Evolutionary conservation across 306 rosid genomes (phyloP), one percentile per base, ranked within the genome.

Genomic region (Cicer cuneatum): DNA sequence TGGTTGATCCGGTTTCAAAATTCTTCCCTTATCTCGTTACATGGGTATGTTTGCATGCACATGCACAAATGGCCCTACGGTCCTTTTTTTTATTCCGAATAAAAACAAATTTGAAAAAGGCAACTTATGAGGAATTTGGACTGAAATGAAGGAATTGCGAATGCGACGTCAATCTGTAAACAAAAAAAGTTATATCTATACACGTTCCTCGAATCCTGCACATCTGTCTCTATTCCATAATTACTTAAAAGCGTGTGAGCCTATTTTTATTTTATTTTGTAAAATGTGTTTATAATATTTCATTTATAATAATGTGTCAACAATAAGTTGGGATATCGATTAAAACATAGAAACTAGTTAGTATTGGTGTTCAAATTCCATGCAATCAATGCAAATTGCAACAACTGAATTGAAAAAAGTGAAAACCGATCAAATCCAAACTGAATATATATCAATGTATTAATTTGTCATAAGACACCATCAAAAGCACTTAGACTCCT

Each of bases 101-200:
- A 72, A 71, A 71, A 41, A 15, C 33, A 51, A 70, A 63, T n/a
- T n/a, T 0, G 18, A 2, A 7, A 49, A 51, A 71, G 33, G 33
- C 5, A 29, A 14, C 49, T 11, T 13, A 29, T 29, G 33, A 60
- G 2, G 45, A 63, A 13, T 63, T 54, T 71, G 65, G 65, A 61
- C 6, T 70, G 47, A 60, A 60, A 61, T 41, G 13, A 62, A 18
- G 24, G 6, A 29, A 74, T 65, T n/a, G n/a, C n/a, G 33, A 29
- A 29, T 64, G 74, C 37, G 39, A 79, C 21, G 65, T 79, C 69
- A 64, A 63, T 35, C 59, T 71, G 59, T 7, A 29, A 29, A 56
- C 41, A 58, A 33, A 29, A 29, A 59, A 59, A 6, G 66, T 33
- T 59, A 7, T 43, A 33, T 59, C 43, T 2, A 59, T 33, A 59